Conservation (phyloP, 1,284 basidiomycete species). For the Xanthoconium separans region DNA sequence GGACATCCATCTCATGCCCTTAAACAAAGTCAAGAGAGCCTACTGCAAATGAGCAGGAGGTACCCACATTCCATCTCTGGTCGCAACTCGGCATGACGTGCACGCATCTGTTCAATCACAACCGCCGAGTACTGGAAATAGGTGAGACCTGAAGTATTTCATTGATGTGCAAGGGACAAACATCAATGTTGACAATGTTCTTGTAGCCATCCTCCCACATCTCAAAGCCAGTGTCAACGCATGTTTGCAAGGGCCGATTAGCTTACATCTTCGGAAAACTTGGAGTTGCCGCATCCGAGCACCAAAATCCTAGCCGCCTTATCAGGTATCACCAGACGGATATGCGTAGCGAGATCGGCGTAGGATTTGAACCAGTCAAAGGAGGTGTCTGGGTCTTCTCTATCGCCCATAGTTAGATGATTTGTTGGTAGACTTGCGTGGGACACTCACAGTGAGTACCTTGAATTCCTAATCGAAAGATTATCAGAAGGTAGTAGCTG, state of each 20-base stretch:
- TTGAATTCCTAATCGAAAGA: slow-evolving; percentile 23
- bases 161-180: slow-evolving; percentile 34
- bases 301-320: slow-evolving; percentile 74
- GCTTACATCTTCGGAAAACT: slow-evolving; percentile 69
- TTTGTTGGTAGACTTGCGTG: not conserved
- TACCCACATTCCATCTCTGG: slow-evolving; percentile 78
- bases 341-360: slow-evolving; percentile 57
- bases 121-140: slow-evolving; percentile 70
- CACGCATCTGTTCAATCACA: slow-evolving; percentile 80
- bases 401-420: slow-evolving; percentile 25
- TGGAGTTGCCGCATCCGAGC: slow-evolving; percentile 91
- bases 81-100: slow-evolving; percentile 50
- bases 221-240: slow-evolving; percentile 36
- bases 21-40: not conserved
- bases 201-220: slow-evolving; percentile 91
- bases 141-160: not conserved
- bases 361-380: slow-evolving; percentile 92
- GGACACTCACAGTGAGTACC: slow-evolving; percentile 26
- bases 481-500: not conserved
- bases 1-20: slow-evolving; percentile 91
- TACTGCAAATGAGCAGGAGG: not conserved
- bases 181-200: slow-evolving; percentile 84
- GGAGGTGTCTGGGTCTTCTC: slow-evolving; percentile 60
- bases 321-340: slow-evolving; percentile 63
- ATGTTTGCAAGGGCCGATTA: not conserved